Evolutionary conservation across 192 early-diverging fungal genomes (phyloP), one percentile per base, ranked within the genome.

Genomic region (Pilobolus umbonatus): DNA sequence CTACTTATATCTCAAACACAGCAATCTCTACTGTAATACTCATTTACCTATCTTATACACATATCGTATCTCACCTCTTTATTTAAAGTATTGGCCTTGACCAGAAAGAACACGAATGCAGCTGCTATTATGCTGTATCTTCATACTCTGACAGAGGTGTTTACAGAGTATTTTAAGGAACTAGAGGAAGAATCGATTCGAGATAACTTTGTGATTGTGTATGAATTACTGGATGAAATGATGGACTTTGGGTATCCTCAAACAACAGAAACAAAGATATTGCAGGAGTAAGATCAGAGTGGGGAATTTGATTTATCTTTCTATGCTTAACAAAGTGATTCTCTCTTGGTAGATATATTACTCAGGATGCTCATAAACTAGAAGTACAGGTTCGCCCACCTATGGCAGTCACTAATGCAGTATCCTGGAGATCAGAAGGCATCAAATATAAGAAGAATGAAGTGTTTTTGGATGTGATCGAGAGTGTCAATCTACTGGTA

Each of bases 391-490:
- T 88, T 17, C 80, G 93, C 5, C 93, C 92, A 30, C 93, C 96
- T 8, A 90, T 92, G 79, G 88, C 88, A 1, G 85, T 86, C 29
- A 86, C 84, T 26, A 81, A 84, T 35, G 84, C 83, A 10, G 82
- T 87, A 29, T 88, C 83, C 19, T 85, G 84, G 85, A 72, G 83
- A 46, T 79, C 82, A 10, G 84, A 88, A 46, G 86, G 84, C 35
- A 82, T 88, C 40, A 76, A 71, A 47, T 88, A 98, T 75, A 82
- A 93, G 59, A 98, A 98, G 75, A 98, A 98, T 69, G 96, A 98
- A 68, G 94, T 91, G 1, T 99, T 99, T 69, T 80, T 98, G 19
- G 96, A 98, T 78, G 95, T 98, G n/a, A 92, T 98, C 46, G 96
- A 88, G 70, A 84, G 81, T 34, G 82, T 88, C 49, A 88, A 88